Percentiles rank a stretch among this genome's conserved stretches.
These are phyloP conservation scores for Citrullus mucosospermus DNA, from an alignment of 306 rosid species.

Conservation along the genomic window DNA sequence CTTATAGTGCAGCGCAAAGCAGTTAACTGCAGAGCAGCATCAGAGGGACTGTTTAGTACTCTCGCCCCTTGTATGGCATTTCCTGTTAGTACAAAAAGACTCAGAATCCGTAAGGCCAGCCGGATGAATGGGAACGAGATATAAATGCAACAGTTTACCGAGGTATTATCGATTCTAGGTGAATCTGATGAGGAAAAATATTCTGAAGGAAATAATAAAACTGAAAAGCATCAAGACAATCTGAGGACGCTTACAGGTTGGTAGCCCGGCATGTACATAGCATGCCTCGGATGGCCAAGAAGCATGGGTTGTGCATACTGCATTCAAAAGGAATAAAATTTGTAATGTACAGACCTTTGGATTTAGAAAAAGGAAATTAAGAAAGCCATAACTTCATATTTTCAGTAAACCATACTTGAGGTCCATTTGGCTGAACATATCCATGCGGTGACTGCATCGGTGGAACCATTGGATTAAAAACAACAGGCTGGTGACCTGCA, in stretches of 20 bases:
- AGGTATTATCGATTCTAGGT: background rate
- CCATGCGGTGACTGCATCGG: slow-evolving; percentile 59
- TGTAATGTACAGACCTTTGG: slow-evolving; percentile 1
- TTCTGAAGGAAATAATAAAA: background rate
- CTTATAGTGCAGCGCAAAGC: background rate
- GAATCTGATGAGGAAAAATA: background rate
- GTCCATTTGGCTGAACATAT: slow-evolving; percentile 78
- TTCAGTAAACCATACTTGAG: slow-evolving; percentile 50
- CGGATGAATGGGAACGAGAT: background rate
- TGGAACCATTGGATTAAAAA: slow-evolving; percentile 61
- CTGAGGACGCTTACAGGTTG: slow-evolving; percentile 58
- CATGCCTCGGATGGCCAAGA: slow-evolving; percentile 74
- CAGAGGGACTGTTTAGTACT: slow-evolving; percentile 36
- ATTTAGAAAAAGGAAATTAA: background rate
- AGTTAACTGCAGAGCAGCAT: background rate
- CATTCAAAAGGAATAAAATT: slow-evolving; percentile 18
- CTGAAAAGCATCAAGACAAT: background rate
- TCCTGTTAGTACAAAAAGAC: slow-evolving; percentile 36
- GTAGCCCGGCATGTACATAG: slow-evolving; percentile 59
- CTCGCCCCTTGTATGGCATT: slow-evolving; percentile 68
- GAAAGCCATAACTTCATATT: background rate
- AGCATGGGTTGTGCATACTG: slow-evolving; percentile 81
- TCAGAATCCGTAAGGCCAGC: background rate
- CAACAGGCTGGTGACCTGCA: slow-evolving; percentile 58
- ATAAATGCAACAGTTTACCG: background rate